These are phyloP conservation scores for Phellinidium pouzarii DNA, from an alignment of 1,284 basidiomycete genomes.

Conservation along the genomic window DNA sequence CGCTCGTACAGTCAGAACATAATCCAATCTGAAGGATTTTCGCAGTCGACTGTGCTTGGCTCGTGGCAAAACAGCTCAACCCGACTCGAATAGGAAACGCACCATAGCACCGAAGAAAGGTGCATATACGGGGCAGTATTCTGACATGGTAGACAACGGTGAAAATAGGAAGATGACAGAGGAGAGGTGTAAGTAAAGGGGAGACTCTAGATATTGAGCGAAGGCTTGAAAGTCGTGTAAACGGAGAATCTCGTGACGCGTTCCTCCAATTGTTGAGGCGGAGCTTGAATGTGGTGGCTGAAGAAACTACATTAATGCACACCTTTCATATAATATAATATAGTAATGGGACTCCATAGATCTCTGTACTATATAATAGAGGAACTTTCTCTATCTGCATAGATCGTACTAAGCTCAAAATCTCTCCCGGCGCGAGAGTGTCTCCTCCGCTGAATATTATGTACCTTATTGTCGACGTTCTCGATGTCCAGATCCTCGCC, in stretches of 20 bases:
- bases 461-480: background rate
- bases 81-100: slow-evolving; percentile 27
- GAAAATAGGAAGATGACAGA: background rate
- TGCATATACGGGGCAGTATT: slow-evolving; percentile 89
- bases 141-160: slow-evolving; percentile 56
- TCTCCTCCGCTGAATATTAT: background rate
- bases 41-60: background rate
- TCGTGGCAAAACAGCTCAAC: slow-evolving; percentile 14
- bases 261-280: background rate
- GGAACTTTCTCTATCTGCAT: background rate
- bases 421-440: background rate
- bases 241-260: background rate
- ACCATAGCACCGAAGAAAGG: slow-evolving; percentile 98
- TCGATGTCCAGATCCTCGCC: slow-evolving; percentile 6
- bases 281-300: background rate
- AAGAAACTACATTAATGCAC: too few relatives aligned
- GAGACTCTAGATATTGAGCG: background rate
- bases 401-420: background rate
- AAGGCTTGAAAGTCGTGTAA: slow-evolving; percentile 1
- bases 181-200: background rate
- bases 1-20: background rate
- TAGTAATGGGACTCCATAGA: too few relatives aligned
- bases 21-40: background rate
- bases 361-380: background rate
- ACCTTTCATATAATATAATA: too few relatives aligned